phyloP scores from a whole-genome alignment of 306 rosid genomes.

The Vigna mungo region DNA sequence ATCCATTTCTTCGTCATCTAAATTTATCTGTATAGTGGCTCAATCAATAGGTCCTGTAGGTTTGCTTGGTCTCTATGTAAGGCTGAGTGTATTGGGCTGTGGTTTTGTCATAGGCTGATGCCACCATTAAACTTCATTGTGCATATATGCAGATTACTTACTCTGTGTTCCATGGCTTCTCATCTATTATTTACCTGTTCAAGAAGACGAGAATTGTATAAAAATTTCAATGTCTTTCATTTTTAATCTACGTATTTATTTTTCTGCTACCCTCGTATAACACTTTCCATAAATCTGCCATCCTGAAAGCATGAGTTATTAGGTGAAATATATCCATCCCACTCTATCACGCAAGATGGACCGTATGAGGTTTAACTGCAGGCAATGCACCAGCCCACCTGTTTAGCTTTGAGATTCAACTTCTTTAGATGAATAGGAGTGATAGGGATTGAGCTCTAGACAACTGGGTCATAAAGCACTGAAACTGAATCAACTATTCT shows the following conservation, averaged over 20 bases:
- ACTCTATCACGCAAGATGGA: neutral
- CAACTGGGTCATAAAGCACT: neutral
- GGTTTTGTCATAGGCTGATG: slow-evolving; percentile 8
- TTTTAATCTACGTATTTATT: slow-evolving; percentile 10
- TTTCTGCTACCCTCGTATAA: neutral
- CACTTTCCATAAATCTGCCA: neutral
- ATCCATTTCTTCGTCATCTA: too few relatives aligned
- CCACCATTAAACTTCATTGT: slow-evolving; percentile 2
- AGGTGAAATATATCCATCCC: neutral
- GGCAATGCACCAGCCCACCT: slow-evolving; percentile 1
- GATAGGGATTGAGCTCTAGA: neutral
- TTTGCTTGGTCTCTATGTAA: too few relatives aligned
- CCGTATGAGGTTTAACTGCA: neutral
- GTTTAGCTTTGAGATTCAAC: neutral
- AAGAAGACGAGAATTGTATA: neutral
- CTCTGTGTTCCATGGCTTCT: slow-evolving; percentile 25
- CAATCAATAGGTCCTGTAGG: too few relatives aligned
- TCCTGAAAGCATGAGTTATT: neutral
- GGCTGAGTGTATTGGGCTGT: neutral
- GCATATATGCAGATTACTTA: slow-evolving; percentile 2
- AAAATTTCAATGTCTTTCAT: slow-evolving; percentile 14
- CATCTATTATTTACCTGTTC: slow-evolving; percentile 18
- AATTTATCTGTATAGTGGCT: too few relatives aligned
- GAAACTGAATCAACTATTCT: neutral
- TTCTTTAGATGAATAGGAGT: neutral